phyloP scores from a whole-genome alignment of 441 rosid genomes.

The Rhodomyrtus psidioides region DNA sequence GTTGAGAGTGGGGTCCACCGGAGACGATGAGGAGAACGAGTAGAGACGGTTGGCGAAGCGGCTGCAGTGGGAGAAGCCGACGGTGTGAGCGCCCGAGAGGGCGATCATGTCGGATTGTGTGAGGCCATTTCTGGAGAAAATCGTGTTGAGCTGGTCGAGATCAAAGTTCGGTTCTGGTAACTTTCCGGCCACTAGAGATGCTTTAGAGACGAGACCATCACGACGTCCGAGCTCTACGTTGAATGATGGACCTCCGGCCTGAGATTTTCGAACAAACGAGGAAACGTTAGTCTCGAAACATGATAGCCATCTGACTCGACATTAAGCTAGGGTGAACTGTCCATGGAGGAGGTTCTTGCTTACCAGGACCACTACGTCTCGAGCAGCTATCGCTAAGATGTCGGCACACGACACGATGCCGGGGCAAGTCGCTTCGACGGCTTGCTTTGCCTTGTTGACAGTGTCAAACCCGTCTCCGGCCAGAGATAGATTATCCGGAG shows the following conservation, averaged over 20 bases:
- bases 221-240: constrained; percentile 70
- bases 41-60: constrained; percentile 59
- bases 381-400: constrained; percentile 38
- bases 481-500: constrained; percentile 37
- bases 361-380: constrained; percentile 47
- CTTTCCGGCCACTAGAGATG: constrained; percentile 54
- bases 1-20: constrained; percentile 58
- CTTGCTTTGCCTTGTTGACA: constrained; percentile 33
- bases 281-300: background rate
- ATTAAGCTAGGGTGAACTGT: background rate
- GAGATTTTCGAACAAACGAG: background rate
- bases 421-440: constrained; percentile 36
- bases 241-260: constrained; percentile 81
- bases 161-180: constrained; percentile 55
- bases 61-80: constrained; percentile 79
- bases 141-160: constrained; percentile 30
- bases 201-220: constrained; percentile 49
- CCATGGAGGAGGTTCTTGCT: background rate
- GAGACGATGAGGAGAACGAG: constrained; percentile 42
- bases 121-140: constrained; percentile 47
- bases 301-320: background rate
- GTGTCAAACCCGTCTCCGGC: constrained; percentile 68
- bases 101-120: constrained; percentile 74
- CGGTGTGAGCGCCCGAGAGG: constrained; percentile 80
- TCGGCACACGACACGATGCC: constrained; percentile 56